Conservation (phyloP, 306 rosid genomes). For the Phaseolus lunatus region DNA sequence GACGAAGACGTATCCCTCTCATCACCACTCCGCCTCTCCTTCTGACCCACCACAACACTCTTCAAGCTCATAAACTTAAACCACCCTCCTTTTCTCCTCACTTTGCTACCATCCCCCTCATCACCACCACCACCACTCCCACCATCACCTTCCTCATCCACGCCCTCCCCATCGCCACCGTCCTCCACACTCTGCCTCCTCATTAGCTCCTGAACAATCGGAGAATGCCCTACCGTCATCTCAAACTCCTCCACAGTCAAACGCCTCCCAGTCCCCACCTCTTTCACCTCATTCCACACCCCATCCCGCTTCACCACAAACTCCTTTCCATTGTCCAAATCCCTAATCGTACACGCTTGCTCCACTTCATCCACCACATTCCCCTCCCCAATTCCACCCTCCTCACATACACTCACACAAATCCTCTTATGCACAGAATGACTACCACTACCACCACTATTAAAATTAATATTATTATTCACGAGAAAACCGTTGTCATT, state of each 20-base stretch:
- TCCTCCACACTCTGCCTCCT: conserved; percentile 81
- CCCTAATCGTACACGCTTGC: conserved; percentile 69
- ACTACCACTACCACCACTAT: conserved; percentile 32
- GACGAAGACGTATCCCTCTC: conserved; percentile 85
- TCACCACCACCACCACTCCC: conserved; percentile 47
- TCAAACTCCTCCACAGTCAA: conserved; percentile 92
- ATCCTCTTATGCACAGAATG: conserved; percentile 36
- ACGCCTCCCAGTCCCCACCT: conserved; percentile 85
- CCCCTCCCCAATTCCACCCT: conserved; percentile 54
- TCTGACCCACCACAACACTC: conserved; percentile 73
- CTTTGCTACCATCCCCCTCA: conserved; percentile 45
- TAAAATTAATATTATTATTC: conserved; percentile 41
- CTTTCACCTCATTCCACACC: conserved; percentile 77
- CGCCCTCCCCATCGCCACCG: conserved; percentile 49
- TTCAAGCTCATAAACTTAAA: conserved; percentile 61
- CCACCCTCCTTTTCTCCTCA: conserved; percentile 83
- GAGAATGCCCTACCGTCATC: conserved; percentile 89
- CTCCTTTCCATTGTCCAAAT: conserved; percentile 86
- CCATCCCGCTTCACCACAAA: conserved; percentile 88
- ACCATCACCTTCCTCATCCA: conserved; percentile 55
- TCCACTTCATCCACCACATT: conserved; percentile 47
- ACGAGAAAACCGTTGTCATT: conserved; percentile 46
- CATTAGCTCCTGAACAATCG: conserved; percentile 88
- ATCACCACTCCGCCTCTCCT: conserved; percentile 72
- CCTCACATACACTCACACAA: conserved; percentile 38